phyloP scores from a whole-genome alignment of 177 flowering plant species.

The Vitis hybrid region DNA sequence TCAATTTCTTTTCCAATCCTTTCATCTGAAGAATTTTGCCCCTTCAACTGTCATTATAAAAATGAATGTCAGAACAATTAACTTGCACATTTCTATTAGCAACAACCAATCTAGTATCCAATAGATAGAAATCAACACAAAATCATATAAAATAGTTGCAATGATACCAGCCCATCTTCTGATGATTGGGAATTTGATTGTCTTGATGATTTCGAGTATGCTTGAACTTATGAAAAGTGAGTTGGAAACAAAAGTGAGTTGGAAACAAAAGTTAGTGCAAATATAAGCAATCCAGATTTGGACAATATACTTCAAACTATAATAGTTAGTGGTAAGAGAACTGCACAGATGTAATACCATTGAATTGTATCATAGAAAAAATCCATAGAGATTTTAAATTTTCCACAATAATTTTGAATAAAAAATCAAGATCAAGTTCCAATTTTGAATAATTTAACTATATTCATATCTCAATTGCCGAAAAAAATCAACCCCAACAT shows the following conservation, averaged over 20 bases:
- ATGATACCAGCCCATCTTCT: constrained; percentile 30
- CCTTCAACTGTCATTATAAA: constrained; percentile 28
- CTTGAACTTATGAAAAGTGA: constrained; percentile 31
- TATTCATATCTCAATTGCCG: too few species aligned
- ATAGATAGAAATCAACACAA: background rate
- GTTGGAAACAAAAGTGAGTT: background rate
- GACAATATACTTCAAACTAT: too few species aligned
- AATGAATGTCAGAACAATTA: constrained; percentile 7
- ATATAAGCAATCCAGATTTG: background rate
- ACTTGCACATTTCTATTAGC: too few species aligned
- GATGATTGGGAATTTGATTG: constrained; percentile 35
- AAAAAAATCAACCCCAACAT: too few species aligned
- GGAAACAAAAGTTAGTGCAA: constrained; percentile 1
- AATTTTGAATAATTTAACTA: too few species aligned
- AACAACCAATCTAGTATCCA: too few species aligned
- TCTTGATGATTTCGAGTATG: constrained; percentile 38
- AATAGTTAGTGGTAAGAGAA: too few species aligned
- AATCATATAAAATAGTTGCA: background rate
- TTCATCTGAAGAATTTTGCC: constrained; percentile 61
- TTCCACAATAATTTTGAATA: too few species aligned
- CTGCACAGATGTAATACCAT: background rate
- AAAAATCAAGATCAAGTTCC: background rate
- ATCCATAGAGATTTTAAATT: too few species aligned
- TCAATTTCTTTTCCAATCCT: constrained; percentile 29
- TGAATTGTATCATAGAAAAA: background rate